These are phyloP conservation scores for Teratosphaeria pseudoeucalypti DNA, from an alignment of 2,329 filamentous ascomycete genomes.

Conservation along the genomic window DNA sequence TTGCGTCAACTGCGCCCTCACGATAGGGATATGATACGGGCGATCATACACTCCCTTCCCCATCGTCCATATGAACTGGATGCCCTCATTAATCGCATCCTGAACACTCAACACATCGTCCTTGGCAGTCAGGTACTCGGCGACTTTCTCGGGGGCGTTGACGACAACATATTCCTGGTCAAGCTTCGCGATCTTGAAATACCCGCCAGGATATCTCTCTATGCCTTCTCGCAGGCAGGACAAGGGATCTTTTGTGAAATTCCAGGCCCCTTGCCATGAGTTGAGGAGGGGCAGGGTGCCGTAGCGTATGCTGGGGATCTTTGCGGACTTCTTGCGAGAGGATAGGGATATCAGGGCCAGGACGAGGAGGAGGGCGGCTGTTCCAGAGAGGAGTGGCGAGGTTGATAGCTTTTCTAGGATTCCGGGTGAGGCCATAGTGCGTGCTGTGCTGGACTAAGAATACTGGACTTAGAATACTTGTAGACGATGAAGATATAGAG, in stretches of 20 bases:
- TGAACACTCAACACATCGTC: slow-evolving; percentile 1
- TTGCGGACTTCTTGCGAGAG: neutral
- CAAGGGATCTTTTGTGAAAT: neutral
- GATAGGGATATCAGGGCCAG: neutral
- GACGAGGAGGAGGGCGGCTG: neutral
- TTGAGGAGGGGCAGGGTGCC: neutral
- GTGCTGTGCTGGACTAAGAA: neutral
- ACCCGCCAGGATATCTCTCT: neutral
- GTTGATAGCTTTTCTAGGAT: neutral
- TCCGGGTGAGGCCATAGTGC: neutral
- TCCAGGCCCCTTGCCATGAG: neutral
- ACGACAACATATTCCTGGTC: neutral
- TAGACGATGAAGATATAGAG: too few species aligned
- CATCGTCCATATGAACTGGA: slow-evolving; percentile 4
- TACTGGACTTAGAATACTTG: too few species aligned
- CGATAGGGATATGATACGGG: slow-evolving; percentile 2
- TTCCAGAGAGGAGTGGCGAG: neutral
- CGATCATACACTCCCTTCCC: neutral
- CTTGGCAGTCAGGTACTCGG: slow-evolving; percentile 2
- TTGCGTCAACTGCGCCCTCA: slow-evolving; percentile 1
- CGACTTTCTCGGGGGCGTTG: neutral
- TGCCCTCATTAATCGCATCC: slow-evolving; percentile 3
- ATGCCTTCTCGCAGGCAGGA: neutral
- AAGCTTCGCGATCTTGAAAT: neutral
- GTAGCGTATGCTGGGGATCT: neutral